phyloP scores from a whole-genome alignment of 345 rosid species.

The Salix udensis region DNA sequence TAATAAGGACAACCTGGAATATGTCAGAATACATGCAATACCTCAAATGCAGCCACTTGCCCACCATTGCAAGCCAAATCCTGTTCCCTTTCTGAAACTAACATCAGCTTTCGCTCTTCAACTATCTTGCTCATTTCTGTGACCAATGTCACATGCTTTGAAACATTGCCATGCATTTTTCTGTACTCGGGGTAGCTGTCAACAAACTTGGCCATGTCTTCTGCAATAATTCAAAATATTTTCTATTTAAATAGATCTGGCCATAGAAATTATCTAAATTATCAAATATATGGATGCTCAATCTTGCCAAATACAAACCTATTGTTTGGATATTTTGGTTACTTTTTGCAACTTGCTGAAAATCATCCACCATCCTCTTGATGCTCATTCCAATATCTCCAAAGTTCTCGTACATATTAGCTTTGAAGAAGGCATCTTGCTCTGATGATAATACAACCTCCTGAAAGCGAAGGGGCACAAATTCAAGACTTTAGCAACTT shows the following conservation, averaged over 20 bases:
- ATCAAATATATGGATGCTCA: background rate
- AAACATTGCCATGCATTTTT: slow-evolving; percentile 97
- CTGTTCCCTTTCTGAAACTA: slow-evolving; percentile 90
- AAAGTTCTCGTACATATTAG: slow-evolving; percentile 90
- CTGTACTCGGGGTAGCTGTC: slow-evolving; percentile 92
- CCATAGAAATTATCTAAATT: background rate
- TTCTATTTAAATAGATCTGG: slow-evolving; percentile 9
- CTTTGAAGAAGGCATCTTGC: slow-evolving; percentile 86
- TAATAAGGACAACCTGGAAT: background rate
- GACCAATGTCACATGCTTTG: slow-evolving; percentile 92
- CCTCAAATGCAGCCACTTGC: slow-evolving; percentile 98
- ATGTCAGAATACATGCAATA: slow-evolving; percentile 20
- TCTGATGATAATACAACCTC: slow-evolving; percentile 95
- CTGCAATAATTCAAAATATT: slow-evolving; percentile 47
- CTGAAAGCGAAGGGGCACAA: slow-evolving; percentile 38
- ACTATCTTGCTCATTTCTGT: slow-evolving; percentile 98
- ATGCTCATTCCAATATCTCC: slow-evolving; percentile 98
- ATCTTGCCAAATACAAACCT: slow-evolving; percentile 47
- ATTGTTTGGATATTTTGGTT: slow-evolving; percentile 93
- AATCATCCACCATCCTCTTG: slow-evolving; percentile 94
- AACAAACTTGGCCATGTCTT: slow-evolving; percentile 98
- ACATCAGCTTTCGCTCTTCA: slow-evolving; percentile 86
- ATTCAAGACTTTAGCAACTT: background rate
- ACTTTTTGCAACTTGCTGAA: slow-evolving; percentile 95
- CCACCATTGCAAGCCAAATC: slow-evolving; percentile 98